Conservation (phyloP, 2,329 filamentous ascomycete genomes). For the Ceratocystis eucalypticola region DNA sequence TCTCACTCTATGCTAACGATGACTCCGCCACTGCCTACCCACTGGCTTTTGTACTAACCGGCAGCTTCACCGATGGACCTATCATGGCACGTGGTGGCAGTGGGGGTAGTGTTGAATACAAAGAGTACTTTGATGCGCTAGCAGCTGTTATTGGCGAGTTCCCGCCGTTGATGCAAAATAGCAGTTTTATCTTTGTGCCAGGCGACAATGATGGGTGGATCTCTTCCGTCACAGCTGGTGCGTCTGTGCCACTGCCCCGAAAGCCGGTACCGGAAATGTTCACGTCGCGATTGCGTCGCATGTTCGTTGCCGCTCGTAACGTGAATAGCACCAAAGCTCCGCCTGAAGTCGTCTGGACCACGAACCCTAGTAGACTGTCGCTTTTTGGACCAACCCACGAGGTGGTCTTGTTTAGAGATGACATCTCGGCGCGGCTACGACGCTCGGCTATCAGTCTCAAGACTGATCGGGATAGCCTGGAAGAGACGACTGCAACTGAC, state of each 20-base stretch:
- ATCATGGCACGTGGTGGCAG: constrained; percentile 55
- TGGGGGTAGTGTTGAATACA: constrained; percentile 77
- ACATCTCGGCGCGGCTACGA: constrained; percentile 65
- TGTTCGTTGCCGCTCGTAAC: constrained; percentile 63
- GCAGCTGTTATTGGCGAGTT: constrained; percentile 74
- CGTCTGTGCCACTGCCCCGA: constrained; percentile 54
- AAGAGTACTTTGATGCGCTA: constrained; percentile 85
- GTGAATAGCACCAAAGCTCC: constrained; percentile 37
- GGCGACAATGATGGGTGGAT: constrained; percentile 98
- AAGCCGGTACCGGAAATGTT: constrained; percentile 74
- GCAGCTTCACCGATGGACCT: constrained; percentile 62
- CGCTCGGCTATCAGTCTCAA: constrained; percentile 63
- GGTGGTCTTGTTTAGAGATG: constrained; percentile 74
- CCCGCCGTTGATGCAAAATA: constrained; percentile 60
- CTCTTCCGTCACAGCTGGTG: constrained; percentile 67
- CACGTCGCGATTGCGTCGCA: constrained; percentile 70
- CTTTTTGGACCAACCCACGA: constrained; percentile 84
- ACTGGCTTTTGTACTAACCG: constrained; percentile 67
- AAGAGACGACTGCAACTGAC: constrained; percentile 22
- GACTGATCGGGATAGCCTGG: constrained; percentile 27
- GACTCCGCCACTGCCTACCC: constrained; percentile 53
- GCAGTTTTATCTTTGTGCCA: constrained; percentile 84
- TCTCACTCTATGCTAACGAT: constrained; percentile 56
- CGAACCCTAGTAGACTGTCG: constrained; percentile 68
- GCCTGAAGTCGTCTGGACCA: constrained; percentile 75